Percentiles rank a stretch among this genome's conserved stretches.
Evolutionary conservation across 2,329 filamentous ascomycete species (phyloP).

Genomic region (Aspergillus ustus): DNA sequence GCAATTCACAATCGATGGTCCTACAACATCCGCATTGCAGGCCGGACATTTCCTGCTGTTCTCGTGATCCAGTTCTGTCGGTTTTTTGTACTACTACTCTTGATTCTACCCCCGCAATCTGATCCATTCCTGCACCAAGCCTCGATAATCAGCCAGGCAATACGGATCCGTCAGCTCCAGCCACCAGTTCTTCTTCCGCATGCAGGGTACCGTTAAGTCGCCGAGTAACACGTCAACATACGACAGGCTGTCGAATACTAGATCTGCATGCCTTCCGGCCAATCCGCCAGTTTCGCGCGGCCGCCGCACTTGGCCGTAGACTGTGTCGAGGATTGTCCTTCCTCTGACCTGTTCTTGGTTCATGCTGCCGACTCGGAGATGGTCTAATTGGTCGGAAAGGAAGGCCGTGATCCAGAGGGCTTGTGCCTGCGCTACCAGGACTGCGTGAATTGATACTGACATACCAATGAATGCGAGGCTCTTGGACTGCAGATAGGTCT

Average conservation of each 20-base stretch:
- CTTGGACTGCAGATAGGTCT: background rate
- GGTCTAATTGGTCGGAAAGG: background rate
- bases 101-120: background rate
- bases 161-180: conserved; percentile 34
- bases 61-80: no score
- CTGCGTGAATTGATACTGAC: conserved; percentile 5
- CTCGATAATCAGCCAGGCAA: conserved; percentile 31
- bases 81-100: background rate
- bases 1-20: no score
- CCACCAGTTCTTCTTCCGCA: conserved; percentile 29
- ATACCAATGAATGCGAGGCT: conserved; percentile 16
- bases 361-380: background rate
- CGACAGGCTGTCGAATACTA: conserved; percentile 68
- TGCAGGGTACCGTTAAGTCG: conserved; percentile 62
- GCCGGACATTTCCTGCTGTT: no score
- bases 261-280: background rate
- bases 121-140: conserved; percentile 33
- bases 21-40: no score
- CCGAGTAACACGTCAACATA: conserved; percentile 68
- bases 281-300: conserved; percentile 1
- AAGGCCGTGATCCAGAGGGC: conserved; percentile 15
- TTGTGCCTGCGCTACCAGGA: conserved; percentile 10
- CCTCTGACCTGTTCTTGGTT: background rate
- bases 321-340: background rate
- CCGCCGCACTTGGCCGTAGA: conserved; percentile 1